These are phyloP conservation scores for Ophiostoma himal-ulmi DNA, from an alignment of 2,329 filamentous ascomycete genomes.

Conservation along the genomic window DNA sequence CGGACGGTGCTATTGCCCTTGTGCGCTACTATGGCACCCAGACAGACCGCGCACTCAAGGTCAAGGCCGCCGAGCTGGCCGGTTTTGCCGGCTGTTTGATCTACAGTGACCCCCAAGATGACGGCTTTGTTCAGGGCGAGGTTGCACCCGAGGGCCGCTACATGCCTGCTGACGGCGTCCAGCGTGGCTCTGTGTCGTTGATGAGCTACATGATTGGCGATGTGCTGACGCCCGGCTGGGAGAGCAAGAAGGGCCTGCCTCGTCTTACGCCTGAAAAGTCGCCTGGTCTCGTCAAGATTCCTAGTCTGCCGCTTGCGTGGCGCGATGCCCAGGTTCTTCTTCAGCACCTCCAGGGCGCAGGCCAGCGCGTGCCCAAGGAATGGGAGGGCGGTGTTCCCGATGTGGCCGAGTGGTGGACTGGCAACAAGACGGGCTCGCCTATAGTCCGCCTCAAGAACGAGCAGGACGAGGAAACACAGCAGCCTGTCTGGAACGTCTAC, in stretches of 20 bases:
- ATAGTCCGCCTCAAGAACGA: conserved; percentile 76
- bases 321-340: conserved; percentile 77
- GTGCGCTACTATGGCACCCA: conserved; percentile 75
- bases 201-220: conserved; percentile 83
- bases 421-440: conserved; percentile 51
- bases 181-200: conserved; percentile 73
- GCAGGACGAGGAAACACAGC: conserved; percentile 75
- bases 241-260: conserved; percentile 58
- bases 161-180: conserved; percentile 76
- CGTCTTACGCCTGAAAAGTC: conserved; percentile 66
- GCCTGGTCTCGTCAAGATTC: conserved; percentile 70
- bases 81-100: conserved; percentile 85
- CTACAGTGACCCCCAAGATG: conserved; percentile 83
- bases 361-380: conserved; percentile 58
- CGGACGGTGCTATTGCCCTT: conserved; percentile 75
- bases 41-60: conserved; percentile 67
- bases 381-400: conserved; percentile 77
- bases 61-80: conserved; percentile 81
- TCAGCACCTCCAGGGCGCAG: conserved; percentile 67
- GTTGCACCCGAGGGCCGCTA: conserved; percentile 71
- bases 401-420: conserved; percentile 72
- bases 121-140: conserved; percentile 65
- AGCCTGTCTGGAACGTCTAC: conserved; percentile 89
- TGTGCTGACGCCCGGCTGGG: conserved; percentile 83
- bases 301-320: conserved; percentile 85